Conservation (phyloP, 345 rosid species). For the Ceriops decandra region DNA sequence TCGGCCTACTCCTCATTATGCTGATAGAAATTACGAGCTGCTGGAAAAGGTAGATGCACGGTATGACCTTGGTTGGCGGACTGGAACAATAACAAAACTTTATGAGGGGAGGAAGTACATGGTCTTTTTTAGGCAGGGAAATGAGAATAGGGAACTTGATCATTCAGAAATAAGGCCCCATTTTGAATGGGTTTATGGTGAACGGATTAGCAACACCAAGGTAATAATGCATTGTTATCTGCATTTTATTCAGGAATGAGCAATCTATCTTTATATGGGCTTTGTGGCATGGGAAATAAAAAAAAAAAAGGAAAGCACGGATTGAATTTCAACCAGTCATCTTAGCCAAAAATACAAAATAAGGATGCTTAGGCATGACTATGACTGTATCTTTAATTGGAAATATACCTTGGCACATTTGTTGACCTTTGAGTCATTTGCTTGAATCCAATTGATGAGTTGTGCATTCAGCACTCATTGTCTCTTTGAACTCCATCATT, state of each 20-base stretch:
- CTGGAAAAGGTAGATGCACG: slow-evolving; percentile 49
- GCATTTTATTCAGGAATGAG: neutral
- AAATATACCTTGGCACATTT: no score
- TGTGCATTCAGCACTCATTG: no score
- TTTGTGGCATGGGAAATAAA: neutral
- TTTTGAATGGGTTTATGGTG: slow-evolving; percentile 52
- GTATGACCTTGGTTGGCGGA: slow-evolving; percentile 49
- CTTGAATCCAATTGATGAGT: no score
- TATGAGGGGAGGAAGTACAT: slow-evolving; percentile 39
- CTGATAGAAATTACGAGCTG: slow-evolving; percentile 35
- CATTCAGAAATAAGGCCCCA: slow-evolving; percentile 50
- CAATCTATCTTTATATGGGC: neutral
- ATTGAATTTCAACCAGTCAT: no score
- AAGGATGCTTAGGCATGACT: no score
- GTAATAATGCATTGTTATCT: slow-evolving; percentile 19
- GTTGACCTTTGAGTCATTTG: no score
- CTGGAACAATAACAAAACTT: slow-evolving; percentile 47
- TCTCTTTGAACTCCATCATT: no score
- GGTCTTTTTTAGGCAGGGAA: slow-evolving; percentile 40
- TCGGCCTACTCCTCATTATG: slow-evolving; percentile 41
- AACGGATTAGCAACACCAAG: slow-evolving; percentile 45
- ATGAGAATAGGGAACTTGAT: slow-evolving; percentile 32
- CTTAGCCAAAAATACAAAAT: no score
- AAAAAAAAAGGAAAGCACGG: neutral
- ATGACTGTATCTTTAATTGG: no score